Evolutionary conservation across 2,329 filamentous ascomycete genomes (phyloP), one percentile per base, ranked within the genome.

Genomic region (Myriosclerotinia duriaeana): DNA sequence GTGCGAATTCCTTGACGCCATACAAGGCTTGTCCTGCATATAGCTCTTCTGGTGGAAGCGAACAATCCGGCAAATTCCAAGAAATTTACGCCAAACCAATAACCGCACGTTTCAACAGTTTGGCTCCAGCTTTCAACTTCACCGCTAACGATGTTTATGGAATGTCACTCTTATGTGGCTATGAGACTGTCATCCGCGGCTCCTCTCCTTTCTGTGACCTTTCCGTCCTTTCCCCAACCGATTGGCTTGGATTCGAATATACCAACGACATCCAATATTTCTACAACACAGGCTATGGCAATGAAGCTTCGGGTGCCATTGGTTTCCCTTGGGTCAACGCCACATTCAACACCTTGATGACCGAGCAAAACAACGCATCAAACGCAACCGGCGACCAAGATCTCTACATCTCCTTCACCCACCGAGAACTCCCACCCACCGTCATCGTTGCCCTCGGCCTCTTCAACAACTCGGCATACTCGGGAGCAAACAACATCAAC

Each of bases 271-370:
- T 83, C 66, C 78, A 79, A 72, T 83, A 82, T 72, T 78, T 79
- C 72, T 80, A 82, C 74, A 85, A 84, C 75, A 74, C 79, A 1
- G 83, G 83, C n/a, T 85, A 85, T 68, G 82, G 82, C 48, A 80
- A 80, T 53, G 72, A 76, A 1, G 75, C 81, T 6, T 80, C 80
- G 1, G 80, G 80, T 1, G 77, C 77, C 3, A 78, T 85, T 42
- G 83, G 83, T 1, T 81, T 79, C 68, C 83, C 83, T 0, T 85
- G 83, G 82, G 71, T 84, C 5, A 84, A 85, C 67, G 81, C 80
- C 22, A 83, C 80, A 2, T 76, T 81, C n/a, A 74, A 76, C 38
- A 75, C 78, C 1, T 74, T 80, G 34, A 74, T 77, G 67, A 30
- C 59, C 0, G 53, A 58, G 1, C 72, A 73, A 38, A 73, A 73